These are phyloP conservation scores for Fomitopsis pulvina DNA, from an alignment of 768 basidiomycete species.

Conservation along the genomic window DNA sequence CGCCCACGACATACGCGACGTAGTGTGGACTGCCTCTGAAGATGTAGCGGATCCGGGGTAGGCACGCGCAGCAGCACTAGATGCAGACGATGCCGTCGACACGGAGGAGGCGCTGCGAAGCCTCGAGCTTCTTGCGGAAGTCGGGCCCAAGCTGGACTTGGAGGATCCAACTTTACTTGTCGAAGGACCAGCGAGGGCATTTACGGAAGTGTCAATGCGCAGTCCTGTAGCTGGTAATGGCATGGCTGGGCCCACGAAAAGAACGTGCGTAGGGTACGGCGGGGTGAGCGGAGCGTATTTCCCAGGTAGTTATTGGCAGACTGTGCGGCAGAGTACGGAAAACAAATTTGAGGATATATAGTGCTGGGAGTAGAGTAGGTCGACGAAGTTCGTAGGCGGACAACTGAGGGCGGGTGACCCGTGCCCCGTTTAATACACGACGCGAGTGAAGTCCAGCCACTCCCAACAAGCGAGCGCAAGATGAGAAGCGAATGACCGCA, in stretches of 20 bases:
- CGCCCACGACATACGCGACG: background rate
- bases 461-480: constrained; percentile 8
- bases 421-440: background rate
- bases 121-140: constrained; percentile 15
- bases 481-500: background rate
- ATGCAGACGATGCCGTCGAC: constrained; percentile 19
- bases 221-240: constrained; percentile 23
- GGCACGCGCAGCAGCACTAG: constrained; percentile 8
- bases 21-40: background rate
- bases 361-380: no score
- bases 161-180: constrained; percentile 12
- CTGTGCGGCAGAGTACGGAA: no score
- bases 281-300: no score
- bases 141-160: constrained; percentile 4
- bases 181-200: constrained; percentile 14
- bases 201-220: constrained; percentile 27
- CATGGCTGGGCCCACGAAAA: constrained; percentile 11
- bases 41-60: background rate
- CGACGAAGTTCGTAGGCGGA: no score
- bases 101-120: constrained; percentile 20
- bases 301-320: no score
- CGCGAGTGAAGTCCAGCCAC: background rate
- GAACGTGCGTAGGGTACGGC: background rate
- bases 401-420: constrained; percentile 2
- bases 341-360: no score